Percentiles rank a stretch among this genome's conserved stretches.
Evolutionary conservation across 2,329 filamentous ascomycete species (phyloP).

Genomic region (Fonsecaea pugnacius): DNA sequence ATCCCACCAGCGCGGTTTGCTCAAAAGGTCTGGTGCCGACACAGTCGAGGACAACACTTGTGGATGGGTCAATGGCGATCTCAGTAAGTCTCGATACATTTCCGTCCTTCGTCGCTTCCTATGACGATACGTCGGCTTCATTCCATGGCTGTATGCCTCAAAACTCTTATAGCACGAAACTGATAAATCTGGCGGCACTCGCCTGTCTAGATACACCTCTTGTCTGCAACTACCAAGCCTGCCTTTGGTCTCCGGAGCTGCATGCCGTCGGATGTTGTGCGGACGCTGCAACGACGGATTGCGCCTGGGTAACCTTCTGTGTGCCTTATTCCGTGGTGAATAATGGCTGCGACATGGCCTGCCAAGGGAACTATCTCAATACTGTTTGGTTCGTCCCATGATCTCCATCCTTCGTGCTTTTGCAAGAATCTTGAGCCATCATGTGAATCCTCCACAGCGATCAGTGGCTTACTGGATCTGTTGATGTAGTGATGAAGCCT

Average conservation of each 20-base stretch:
- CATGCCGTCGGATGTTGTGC: constrained; percentile 21
- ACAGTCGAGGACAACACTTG: constrained; percentile 16
- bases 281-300: constrained; percentile 11
- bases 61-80: constrained; percentile 25
- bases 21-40: constrained; percentile 5
- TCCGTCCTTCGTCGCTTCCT: neutral
- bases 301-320: constrained; percentile 19
- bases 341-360: constrained; percentile 19
- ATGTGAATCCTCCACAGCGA: neutral
- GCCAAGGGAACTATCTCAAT: constrained; percentile 18
- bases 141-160: neutral
- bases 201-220: constrained; percentile 12
- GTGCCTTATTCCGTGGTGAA: constrained; percentile 19
- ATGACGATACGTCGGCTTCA: neutral
- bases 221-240: constrained; percentile 19
- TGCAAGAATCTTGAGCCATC: neutral
- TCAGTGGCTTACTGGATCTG: neutral
- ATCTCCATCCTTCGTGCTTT: neutral
- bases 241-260: constrained; percentile 16
- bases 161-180: neutral
- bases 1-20: constrained; percentile 18
- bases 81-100: constrained; percentile 3
- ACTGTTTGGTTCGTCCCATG: constrained; percentile 15
- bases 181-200: neutral
- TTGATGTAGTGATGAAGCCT: neutral